Conservation (phyloP, 2,329 filamentous ascomycete species). For the Alternaria atra region DNA sequence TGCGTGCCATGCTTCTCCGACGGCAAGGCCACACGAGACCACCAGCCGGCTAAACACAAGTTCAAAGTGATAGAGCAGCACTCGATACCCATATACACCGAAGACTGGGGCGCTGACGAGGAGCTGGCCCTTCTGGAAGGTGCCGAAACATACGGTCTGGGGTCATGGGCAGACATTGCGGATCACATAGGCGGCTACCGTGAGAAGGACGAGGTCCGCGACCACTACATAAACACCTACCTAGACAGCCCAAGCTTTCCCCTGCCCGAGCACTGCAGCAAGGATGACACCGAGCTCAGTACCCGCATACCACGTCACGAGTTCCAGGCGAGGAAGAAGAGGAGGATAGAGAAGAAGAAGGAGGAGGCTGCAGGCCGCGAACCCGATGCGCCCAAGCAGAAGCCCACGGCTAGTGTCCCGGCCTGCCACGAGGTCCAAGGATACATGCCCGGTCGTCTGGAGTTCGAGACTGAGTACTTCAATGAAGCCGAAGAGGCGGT, state of each 20-base stretch:
- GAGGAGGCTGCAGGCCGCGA: conserved; percentile 85
- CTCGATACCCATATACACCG: conserved; percentile 94
- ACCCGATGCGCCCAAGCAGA: conserved; percentile 87
- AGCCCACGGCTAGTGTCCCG: conserved; percentile 93
- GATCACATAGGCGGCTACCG: conserved; percentile 97
- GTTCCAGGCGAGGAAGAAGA: conserved; percentile 92
- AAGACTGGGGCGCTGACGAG: conserved; percentile 96
- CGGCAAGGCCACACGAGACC: conserved; percentile 80
- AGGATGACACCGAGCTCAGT: conserved; percentile 78
- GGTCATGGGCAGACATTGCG: conserved; percentile 97
- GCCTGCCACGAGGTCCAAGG: conserved; percentile 98
- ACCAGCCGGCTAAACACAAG: conserved; percentile 85
- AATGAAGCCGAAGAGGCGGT: conserved; percentile 99
- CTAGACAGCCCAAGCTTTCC: conserved; percentile 86
- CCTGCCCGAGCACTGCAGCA: conserved; percentile 84
- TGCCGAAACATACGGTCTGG: conserved; percentile 93
- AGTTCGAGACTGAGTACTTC: conserved; percentile 97
- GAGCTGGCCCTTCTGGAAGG: conserved; percentile 93
- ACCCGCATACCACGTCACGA: conserved; percentile 86
- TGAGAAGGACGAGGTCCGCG: conserved; percentile 91
- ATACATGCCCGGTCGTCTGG: conserved; percentile 96
- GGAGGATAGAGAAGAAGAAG: conserved; percentile 89
- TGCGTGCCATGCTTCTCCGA: conserved; percentile 94
- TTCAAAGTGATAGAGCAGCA: conserved; percentile 98
- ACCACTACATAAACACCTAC: conserved; percentile 91